Percentiles rank a stretch among this genome's conserved stretches.
Evolutionary conservation across 2,329 filamentous ascomycete genomes (phyloP).

Genomic region (Macrophomina pseudophaseolina): DNA sequence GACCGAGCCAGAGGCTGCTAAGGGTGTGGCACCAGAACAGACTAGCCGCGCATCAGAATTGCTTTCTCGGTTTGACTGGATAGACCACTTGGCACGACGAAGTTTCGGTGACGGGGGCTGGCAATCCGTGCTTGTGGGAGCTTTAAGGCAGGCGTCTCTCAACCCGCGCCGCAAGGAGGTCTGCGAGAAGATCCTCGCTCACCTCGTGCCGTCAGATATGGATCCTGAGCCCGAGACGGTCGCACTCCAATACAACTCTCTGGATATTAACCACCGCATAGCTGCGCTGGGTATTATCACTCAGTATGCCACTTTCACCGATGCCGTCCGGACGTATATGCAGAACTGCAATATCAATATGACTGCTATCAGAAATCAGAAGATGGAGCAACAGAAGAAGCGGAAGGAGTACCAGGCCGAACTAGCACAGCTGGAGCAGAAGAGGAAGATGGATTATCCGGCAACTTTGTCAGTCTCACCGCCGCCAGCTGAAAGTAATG

Average conservation of each 20-base stretch:
- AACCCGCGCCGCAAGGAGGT: slow-evolving; percentile 69
- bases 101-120: slow-evolving; percentile 89
- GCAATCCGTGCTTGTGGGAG: slow-evolving; percentile 85
- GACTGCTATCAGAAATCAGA: slow-evolving; percentile 93
- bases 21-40: neutral
- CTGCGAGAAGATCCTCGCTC: slow-evolving; percentile 79
- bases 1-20: slow-evolving; percentile 2
- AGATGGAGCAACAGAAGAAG: slow-evolving; percentile 87
- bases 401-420: slow-evolving; percentile 70
- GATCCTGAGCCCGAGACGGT: slow-evolving; percentile 79
- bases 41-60: slow-evolving; percentile 74
- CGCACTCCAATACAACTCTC: slow-evolving; percentile 69
- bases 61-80: slow-evolving; percentile 78
- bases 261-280: slow-evolving; percentile 84
- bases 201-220: slow-evolving; percentile 78
- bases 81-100: slow-evolving; percentile 79
- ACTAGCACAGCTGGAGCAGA: slow-evolving; percentile 71
- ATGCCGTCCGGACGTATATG: slow-evolving; percentile 84
- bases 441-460: slow-evolving; percentile 73
- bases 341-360: slow-evolving; percentile 92
- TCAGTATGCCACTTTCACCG: slow-evolving; percentile 84
- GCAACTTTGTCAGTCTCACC: slow-evolving; percentile 70
- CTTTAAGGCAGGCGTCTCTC: slow-evolving; percentile 83
- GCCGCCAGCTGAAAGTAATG: slow-evolving; percentile 55
- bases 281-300: slow-evolving; percentile 83